A percentile compares a stretch with the other conserved stretches of the same genome.
These are phyloP conservation scores for Leishmania guyanensis DNA, from an alignment of 208 protist genomes.

Conservation along the genomic window DNA sequence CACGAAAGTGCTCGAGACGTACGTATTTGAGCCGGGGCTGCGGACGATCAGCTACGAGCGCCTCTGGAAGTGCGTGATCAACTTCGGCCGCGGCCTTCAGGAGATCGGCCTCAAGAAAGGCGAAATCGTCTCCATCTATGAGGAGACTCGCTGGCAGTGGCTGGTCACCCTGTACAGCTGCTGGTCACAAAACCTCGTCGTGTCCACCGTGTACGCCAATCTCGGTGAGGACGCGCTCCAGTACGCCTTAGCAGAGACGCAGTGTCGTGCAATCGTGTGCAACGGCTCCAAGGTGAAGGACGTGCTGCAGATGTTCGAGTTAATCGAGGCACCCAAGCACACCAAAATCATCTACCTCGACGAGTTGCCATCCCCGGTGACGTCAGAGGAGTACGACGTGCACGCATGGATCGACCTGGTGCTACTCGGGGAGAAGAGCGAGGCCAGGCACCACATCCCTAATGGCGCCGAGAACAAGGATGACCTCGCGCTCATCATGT, in stretches of 20 bases:
- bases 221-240: constrained; percentile 80
- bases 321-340: constrained; percentile 9
- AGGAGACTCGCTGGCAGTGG: constrained; percentile 90
- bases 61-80: constrained; percentile 56
- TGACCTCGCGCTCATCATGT: constrained; percentile 85
- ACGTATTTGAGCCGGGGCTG: constrained; percentile 60
- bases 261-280: constrained; percentile 71
- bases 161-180: constrained; percentile 61
- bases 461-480: constrained; percentile 36
- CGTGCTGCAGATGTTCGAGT: constrained; percentile 52
- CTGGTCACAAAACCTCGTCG: constrained; percentile 70
- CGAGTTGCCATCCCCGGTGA: constrained; percentile 39
- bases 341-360: constrained; percentile 73
- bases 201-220: constrained; percentile 84
- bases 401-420: constrained; percentile 7
- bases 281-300: constrained; percentile 61
- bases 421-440: constrained; percentile 44
- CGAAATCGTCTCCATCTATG: constrained; percentile 63
- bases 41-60: constrained; percentile 56
- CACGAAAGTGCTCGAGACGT: constrained; percentile 58
- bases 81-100: constrained; percentile 49
- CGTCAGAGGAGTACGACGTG: constrained; percentile 27
- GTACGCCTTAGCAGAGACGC: constrained; percentile 74
- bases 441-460: constrained; percentile 31
- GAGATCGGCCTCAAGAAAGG: constrained; percentile 64